These are phyloP conservation scores for Penicillium malachiteum DNA, from an alignment of 495 filamentous ascomycete species.

Conservation along the genomic window DNA sequence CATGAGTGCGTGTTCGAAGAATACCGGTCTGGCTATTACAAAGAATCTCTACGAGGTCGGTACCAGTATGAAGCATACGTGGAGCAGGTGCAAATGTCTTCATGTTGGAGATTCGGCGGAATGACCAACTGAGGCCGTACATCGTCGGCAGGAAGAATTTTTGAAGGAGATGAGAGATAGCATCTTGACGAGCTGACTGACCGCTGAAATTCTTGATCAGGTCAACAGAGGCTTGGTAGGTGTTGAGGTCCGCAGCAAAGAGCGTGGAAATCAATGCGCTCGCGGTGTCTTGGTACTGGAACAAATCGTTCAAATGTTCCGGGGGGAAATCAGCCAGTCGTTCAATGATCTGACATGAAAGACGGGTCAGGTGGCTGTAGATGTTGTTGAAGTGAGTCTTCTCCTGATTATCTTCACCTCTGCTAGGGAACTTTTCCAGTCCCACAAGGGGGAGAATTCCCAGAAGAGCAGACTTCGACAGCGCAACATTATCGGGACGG, in stretches of 20 bases:
- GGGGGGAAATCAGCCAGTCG: conserved; percentile 71
- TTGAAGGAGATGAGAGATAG: conserved; percentile 67
- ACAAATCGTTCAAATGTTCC: conserved; percentile 62
- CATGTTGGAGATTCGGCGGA: conserved; percentile 54
- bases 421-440: conserved; percentile 66
- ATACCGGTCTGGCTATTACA: conserved; percentile 80
- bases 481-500: conserved; percentile 56
- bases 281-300: conserved; percentile 58
- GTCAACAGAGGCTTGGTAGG: conserved; percentile 72
- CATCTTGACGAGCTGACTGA: conserved; percentile 68
- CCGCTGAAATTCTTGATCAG: conserved; percentile 76
- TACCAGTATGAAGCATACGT: conserved; percentile 68
- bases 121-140: conserved; percentile 59
- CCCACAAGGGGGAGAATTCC: conserved; percentile 66
- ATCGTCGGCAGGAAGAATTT: conserved; percentile 61
- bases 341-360: conserved; percentile 71
- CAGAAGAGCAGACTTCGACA: conserved; percentile 70
- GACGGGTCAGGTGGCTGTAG: conserved; percentile 64
- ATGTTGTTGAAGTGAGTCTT: conserved; percentile 71
- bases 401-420: conserved; percentile 48
- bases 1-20: conserved; percentile 61
- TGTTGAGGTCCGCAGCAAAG: conserved; percentile 65
- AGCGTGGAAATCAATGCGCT: conserved; percentile 68
- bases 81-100: conserved; percentile 66
- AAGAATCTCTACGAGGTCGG: conserved; percentile 75